Evolutionary conservation across 129 eudicot species (phyloP).

Genomic region (Arctium lappa): DNA sequence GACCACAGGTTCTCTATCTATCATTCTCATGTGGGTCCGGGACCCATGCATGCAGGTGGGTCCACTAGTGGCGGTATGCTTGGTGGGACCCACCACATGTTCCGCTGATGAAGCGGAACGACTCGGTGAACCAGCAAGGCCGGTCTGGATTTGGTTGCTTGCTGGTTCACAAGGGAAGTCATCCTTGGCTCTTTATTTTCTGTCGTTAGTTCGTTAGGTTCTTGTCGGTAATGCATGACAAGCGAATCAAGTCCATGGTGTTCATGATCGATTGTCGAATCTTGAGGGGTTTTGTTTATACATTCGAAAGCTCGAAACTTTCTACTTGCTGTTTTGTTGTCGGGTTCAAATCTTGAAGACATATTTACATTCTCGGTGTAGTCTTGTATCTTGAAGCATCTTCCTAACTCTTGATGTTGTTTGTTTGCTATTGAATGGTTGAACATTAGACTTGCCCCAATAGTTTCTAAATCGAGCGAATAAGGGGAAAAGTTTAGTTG

Average conservation of each 20-base stretch:
- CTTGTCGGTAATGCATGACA: background rate
- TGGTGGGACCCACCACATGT: constrained; percentile 39
- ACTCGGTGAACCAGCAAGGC: constrained; percentile 20
- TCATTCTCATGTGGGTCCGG: constrained; percentile 21
- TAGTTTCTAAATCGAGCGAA: too few relatives aligned
- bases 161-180: constrained; percentile 66
- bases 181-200: constrained; percentile 80
- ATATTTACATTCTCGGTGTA: background rate
- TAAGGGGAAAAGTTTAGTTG: too few relatives aligned
- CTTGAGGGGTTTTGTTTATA: constrained; percentile 4
- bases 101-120: constrained; percentile 24
- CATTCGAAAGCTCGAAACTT: constrained; percentile 3
- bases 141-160: constrained; percentile 4
- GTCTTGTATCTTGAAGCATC: background rate
- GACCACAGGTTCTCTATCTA: constrained; percentile 42
- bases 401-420: background rate
- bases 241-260: constrained; percentile 1
- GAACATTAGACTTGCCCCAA: too few relatives aligned
- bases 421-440: too few relatives aligned
- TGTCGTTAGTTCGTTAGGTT: constrained; percentile 25
- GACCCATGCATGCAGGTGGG: constrained; percentile 30
- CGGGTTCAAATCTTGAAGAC: background rate
- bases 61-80: constrained; percentile 3
- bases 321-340: background rate
- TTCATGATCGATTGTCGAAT: background rate